phyloP scores from a whole-genome alignment of 2,329 filamentous ascomycete genomes.

The Hypomyces rosellus region DNA sequence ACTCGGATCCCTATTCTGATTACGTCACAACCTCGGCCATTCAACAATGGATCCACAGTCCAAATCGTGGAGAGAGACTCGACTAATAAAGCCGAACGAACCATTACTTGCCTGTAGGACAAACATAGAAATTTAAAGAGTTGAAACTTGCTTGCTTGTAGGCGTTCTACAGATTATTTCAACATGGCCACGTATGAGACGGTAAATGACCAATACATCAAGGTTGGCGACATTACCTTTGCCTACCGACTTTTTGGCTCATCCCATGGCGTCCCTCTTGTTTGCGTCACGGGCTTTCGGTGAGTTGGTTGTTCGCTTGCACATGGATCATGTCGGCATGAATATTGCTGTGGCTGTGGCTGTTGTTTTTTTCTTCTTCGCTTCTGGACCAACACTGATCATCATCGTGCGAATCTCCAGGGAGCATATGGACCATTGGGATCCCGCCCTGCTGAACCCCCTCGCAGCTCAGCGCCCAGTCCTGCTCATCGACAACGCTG shows the following conservation, averaged over 20 bases:
- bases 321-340: too few species aligned
- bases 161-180: background rate
- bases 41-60: too few species aligned
- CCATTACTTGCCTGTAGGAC: too few species aligned
- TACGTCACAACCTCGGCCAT: too few species aligned
- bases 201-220: conserved; percentile 23
- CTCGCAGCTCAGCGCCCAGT: conserved; percentile 36
- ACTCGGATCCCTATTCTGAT: too few species aligned
- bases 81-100: too few species aligned
- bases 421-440: conserved; percentile 34
- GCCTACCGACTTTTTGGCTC: conserved; percentile 27
- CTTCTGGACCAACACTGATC: too few species aligned
- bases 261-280: conserved; percentile 24
- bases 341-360: too few species aligned
- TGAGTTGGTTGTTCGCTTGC: conserved; percentile 9
- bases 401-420: conserved; percentile 14
- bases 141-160: too few species aligned
- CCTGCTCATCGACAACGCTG: conserved; percentile 42
- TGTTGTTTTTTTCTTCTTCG: too few species aligned
- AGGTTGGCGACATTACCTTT: conserved; percentile 25
- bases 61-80: too few species aligned
- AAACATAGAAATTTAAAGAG: too few species aligned
- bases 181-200: conserved; percentile 25
- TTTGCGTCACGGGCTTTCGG: conserved; percentile 28
- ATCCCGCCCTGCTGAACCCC: conserved; percentile 39